A percentile compares a stretch with the other conserved stretches of the same genome.
phyloP scores from a whole-genome alignment of 2,329 filamentous ascomycete species.

The Mollisiaceae sp. region DNA sequence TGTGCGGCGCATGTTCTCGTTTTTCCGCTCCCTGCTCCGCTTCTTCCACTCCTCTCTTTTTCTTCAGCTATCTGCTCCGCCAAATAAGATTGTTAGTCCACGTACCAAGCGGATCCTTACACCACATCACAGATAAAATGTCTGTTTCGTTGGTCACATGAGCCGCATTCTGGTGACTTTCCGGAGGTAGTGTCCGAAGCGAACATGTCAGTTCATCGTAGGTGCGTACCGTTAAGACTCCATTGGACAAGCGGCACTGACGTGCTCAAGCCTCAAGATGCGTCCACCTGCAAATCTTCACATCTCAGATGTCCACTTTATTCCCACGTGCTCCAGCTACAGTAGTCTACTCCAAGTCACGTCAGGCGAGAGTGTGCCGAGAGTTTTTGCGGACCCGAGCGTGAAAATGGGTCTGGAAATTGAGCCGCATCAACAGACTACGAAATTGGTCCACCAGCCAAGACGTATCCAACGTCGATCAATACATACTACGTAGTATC shows the following conservation, averaged over 20 bases:
- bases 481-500: not conserved
- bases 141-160: slow-evolving; percentile 5
- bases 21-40: not conserved
- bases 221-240: too few species aligned
- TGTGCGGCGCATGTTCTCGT: not conserved
- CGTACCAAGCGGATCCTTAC: not conserved
- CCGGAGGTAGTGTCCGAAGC: too few species aligned
- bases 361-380: not conserved
- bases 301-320: too few species aligned
- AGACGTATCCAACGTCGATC: not conserved
- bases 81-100: slow-evolving; percentile 7
- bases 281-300: too few species aligned
- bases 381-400: not conserved
- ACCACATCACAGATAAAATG: not conserved
- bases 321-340: too few species aligned
- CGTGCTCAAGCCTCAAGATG: too few species aligned
- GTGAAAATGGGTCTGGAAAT: not conserved
- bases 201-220: too few species aligned
- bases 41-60: not conserved
- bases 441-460: not conserved
- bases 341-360: not conserved
- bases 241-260: too few species aligned
- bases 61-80: slow-evolving; percentile 8
- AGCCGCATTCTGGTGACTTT: not conserved
- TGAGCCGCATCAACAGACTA: slow-evolving; percentile 2